phyloP scores from a whole-genome alignment of 768 basidiomycete species.

The Suillus subluteus region DNA sequence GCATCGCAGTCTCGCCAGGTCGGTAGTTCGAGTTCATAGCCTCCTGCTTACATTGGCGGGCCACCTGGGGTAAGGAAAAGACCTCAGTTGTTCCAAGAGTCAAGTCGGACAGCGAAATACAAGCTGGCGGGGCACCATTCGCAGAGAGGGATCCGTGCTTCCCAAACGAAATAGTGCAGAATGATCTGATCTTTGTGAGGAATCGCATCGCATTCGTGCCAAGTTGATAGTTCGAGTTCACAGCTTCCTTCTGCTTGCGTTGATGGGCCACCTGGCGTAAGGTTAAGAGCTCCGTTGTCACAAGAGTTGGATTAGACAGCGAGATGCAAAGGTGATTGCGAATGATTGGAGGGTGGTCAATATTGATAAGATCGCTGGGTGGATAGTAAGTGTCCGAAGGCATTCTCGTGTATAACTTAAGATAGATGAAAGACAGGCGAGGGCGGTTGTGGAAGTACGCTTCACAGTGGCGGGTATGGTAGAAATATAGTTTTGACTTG shows the following conservation, averaged over 20 bases:
- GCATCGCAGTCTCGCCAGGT: neutral
- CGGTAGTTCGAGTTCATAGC: neutral
- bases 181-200: neutral
- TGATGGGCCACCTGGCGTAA: constrained; percentile 8
- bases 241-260: neutral
- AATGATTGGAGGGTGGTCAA: constrained; percentile 16
- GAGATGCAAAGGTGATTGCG: constrained; percentile 24
- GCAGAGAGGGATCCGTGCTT: neutral
- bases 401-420: neutral
- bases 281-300: constrained; percentile 20
- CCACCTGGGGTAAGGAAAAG: constrained; percentile 12
- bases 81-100: constrained; percentile 25
- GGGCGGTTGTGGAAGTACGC: too few species aligned
- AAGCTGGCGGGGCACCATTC: neutral
- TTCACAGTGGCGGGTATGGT: neutral
- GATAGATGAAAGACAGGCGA: constrained; percentile 6
- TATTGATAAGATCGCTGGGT: constrained; percentile 18
- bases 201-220: neutral
- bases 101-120: constrained; percentile 5
- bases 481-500: neutral
- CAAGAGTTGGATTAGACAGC: constrained; percentile 27
- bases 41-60: constrained; percentile 1
- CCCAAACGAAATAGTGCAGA: neutral
- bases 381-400: constrained; percentile 17
- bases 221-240: neutral